These are phyloP conservation scores for Melocanna baccifera DNA, from an alignment of 176 grass and related monocot genomes.

Conservation along the genomic window DNA sequence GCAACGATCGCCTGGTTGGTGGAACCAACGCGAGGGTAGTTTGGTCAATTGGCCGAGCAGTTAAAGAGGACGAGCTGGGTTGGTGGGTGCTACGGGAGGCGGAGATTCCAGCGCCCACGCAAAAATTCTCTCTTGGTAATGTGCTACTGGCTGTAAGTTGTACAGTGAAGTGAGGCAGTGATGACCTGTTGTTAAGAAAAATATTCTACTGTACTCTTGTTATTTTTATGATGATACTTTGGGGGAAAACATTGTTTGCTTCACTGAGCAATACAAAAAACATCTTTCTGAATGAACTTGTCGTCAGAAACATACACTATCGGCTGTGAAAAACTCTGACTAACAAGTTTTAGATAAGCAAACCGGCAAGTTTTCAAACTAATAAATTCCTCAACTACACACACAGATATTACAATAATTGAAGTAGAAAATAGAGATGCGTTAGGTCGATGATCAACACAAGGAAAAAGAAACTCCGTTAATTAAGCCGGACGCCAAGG, in stretches of 20 bases:
- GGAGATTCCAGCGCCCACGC: conserved; percentile 8
- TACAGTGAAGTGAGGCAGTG: too few species aligned
- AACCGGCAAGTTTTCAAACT: not conserved
- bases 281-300: too few species aligned
- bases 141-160: too few species aligned
- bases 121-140: not conserved
- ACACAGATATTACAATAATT: too few species aligned
- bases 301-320: too few species aligned
- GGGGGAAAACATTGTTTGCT: too few species aligned
- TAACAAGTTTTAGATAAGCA: not conserved
- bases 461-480: not conserved
- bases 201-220: not conserved
- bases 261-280: too few species aligned
- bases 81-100: not conserved
- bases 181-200: not conserved
- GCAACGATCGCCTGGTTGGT: accelerated
- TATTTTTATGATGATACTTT: not conserved
- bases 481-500: conserved; percentile 28
- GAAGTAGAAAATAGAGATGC: too few species aligned
- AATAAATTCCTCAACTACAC: not conserved
- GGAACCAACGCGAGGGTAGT: not conserved
- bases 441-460: too few species aligned
- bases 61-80: not conserved
- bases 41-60: not conserved
- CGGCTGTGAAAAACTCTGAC: too few species aligned